These are phyloP conservation scores for Mucor lusitanicus DNA, from an alignment of 371 early-diverging fungal species.

Conservation along the genomic window DNA sequence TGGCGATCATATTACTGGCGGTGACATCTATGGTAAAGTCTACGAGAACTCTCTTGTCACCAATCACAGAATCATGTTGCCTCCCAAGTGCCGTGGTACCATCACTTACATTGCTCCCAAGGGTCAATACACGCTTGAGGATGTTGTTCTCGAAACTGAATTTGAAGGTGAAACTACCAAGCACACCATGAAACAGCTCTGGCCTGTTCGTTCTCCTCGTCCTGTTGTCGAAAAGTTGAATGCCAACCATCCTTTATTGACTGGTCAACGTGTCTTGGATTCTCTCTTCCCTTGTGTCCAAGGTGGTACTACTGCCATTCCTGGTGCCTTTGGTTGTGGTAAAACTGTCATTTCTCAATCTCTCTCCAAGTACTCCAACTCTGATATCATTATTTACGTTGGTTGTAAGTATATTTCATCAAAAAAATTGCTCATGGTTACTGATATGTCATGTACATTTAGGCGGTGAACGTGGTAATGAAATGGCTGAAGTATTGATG, in stretches of 20 bases:
- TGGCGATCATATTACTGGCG: slow-evolving; percentile 97
- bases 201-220: slow-evolving; percentile 99
- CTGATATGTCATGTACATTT: neutral
- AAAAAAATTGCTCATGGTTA: neutral
- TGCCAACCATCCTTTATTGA: slow-evolving; percentile 97
- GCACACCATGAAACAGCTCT: slow-evolving; percentile 96
- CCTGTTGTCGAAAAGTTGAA: slow-evolving; percentile 97
- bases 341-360: slow-evolving; percentile 99
- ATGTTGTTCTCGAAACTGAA: slow-evolving; percentile 94
- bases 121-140: slow-evolving; percentile 95
- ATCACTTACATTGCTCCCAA: slow-evolving; percentile 95
- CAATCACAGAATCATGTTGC: slow-evolving; percentile 94
- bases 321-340: slow-evolving; percentile 99
- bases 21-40: slow-evolving; percentile 97
- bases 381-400: slow-evolving; percentile 99
- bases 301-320: slow-evolving; percentile 99
- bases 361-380: slow-evolving; percentile 99
- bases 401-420: slow-evolving; percentile 74
- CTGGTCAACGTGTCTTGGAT: slow-evolving; percentile 99
- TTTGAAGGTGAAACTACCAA: slow-evolving; percentile 88
- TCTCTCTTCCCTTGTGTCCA: slow-evolving; percentile 99
- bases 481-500: slow-evolving; percentile 99
- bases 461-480: slow-evolving; percentile 99
- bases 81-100: slow-evolving; percentile 95
- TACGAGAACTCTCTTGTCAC: slow-evolving; percentile 96